Base-by-base conservation (phyloP, 768 basidiomycete genomes). In the Fibroporia radiculosa region DNA sequence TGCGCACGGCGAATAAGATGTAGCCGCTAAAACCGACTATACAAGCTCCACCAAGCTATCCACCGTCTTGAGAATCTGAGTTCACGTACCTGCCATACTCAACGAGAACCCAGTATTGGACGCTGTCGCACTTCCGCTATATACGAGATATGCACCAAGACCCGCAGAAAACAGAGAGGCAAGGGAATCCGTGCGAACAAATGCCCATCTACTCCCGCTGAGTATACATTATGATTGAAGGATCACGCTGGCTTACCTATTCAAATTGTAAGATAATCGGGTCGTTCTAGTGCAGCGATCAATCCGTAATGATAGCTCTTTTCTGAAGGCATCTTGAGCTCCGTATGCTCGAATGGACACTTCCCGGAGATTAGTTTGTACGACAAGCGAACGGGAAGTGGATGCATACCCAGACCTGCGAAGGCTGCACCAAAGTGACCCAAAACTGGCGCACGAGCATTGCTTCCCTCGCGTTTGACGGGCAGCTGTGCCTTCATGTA, bases 401-500 rank as follows among this genome's bases (percentile, higher is more conserved):
- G 3, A 14, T 8, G 41, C 65, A 40, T 42, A 71, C 70, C 60
- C n/a, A 76, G 51, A 19, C 78, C 78, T 18, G 70, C 57, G 28
- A 79, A 69, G 0, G 75, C 72, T 16, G 77, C 75, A 12, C 71
- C 69, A 52, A 80, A 74, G 49, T 75, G 72, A 24, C 69, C 70
- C 48, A 74, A 64, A 3, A 77, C 66, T 0, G 77, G 77, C 12
- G 72, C 66, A 41, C 70, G 66, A 3, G 69, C 67, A 45, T 73
- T 74, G 37, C 70, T 73, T 72, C 73, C 72, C 56, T 78, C 73
- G 10, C 77, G 66, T 61, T 80, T 80, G 50, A 78, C 70, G 4
- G 72, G 68, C 14, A 79, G 64, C 53, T 81, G 78, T 3, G 73
- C 73, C 49, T 70, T 70, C 55, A 80, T 78, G 58, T 78, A 80